Evolutionary conservation across 371 early-diverging fungal genomes (phyloP).

Genomic region (Haplosporangium sp.): DNA sequence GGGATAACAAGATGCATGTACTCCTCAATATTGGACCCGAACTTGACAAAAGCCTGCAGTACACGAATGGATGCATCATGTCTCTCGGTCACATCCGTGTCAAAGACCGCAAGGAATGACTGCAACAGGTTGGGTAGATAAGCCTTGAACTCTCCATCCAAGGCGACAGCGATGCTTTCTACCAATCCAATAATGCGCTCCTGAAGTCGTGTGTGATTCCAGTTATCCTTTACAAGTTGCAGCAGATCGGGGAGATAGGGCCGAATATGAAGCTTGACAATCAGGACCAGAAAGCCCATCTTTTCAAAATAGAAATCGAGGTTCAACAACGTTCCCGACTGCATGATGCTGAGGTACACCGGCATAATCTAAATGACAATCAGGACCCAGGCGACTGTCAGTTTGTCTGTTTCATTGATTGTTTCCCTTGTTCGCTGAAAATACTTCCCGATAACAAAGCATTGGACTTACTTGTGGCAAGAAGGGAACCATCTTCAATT

Average conservation of each 20-base stretch:
- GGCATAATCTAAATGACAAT: constrained; percentile 64
- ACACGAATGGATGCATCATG: constrained; percentile 81
- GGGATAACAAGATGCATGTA: constrained; percentile 95
- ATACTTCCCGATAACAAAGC: background rate
- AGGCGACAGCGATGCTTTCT: constrained; percentile 86
- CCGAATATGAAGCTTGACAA: constrained; percentile 92
- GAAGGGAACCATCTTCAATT: constrained; percentile 84
- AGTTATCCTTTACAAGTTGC: constrained; percentile 81
- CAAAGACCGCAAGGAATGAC: constrained; percentile 81
- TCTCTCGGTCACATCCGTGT: constrained; percentile 79
- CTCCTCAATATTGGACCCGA: constrained; percentile 93
- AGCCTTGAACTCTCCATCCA: constrained; percentile 91
- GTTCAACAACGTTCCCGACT: constrained; percentile 78
- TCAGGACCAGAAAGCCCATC: constrained; percentile 82
- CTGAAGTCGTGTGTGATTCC: constrained; percentile 81
- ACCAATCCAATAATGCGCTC: constrained; percentile 85
- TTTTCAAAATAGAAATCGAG: constrained; percentile 92
- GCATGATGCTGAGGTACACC: constrained; percentile 79
- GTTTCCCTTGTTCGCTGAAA: constrained; percentile 32
- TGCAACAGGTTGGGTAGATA: constrained; percentile 77
- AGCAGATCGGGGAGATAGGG: constrained; percentile 87
- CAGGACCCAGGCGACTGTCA: background rate
- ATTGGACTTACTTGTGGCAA: constrained; percentile 71
- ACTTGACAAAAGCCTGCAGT: constrained; percentile 85
- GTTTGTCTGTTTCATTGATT: constrained; percentile 66